A percentile compares a stretch with the other conserved stretches of the same genome.
These are phyloP conservation scores for Cephaloascus albidus DNA, from an alignment of 805 yeast genomes.

Conservation along the genomic window DNA sequence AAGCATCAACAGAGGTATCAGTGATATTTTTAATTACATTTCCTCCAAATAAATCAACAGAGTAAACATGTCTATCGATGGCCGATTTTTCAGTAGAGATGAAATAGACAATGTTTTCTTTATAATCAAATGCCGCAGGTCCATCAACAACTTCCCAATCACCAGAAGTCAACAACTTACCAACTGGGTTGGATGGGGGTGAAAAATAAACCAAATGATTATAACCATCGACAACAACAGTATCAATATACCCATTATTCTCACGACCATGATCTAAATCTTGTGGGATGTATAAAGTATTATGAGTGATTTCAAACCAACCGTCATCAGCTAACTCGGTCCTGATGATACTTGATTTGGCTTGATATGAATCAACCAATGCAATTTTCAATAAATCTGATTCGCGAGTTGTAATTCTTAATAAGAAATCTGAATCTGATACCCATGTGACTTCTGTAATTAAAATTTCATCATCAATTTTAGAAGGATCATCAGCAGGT, in stretches of 20 bases:
- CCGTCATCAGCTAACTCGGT: conserved; percentile 34
- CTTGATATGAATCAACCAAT: conserved; percentile 34
- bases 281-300: conserved; percentile 49
- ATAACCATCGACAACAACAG: conserved; percentile 53
- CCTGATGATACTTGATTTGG: conserved; percentile 32
- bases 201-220: conserved; percentile 79
- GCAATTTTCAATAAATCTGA: conserved; percentile 56
- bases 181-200: conserved; percentile 40
- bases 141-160: conserved; percentile 87
- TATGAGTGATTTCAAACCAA: conserved; percentile 74
- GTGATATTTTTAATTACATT: conserved; percentile 32
- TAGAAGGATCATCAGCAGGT: conserved; percentile 4
- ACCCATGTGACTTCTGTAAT: conserved; percentile 71
- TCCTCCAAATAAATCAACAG: conserved; percentile 47
- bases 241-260: conserved; percentile 73
- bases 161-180: conserved; percentile 59
- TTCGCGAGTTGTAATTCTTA: conserved; percentile 54
- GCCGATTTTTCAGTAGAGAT: conserved; percentile 71
- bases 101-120: conserved; percentile 51
- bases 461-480: conserved; percentile 32
- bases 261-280: conserved; percentile 29
- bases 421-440: conserved; percentile 40
- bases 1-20: conserved; percentile 47
- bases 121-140: conserved; percentile 50
- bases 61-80: conserved; percentile 75